Conservation (phyloP, 139 green algal species). For the Pleodorina starrii region DNA sequence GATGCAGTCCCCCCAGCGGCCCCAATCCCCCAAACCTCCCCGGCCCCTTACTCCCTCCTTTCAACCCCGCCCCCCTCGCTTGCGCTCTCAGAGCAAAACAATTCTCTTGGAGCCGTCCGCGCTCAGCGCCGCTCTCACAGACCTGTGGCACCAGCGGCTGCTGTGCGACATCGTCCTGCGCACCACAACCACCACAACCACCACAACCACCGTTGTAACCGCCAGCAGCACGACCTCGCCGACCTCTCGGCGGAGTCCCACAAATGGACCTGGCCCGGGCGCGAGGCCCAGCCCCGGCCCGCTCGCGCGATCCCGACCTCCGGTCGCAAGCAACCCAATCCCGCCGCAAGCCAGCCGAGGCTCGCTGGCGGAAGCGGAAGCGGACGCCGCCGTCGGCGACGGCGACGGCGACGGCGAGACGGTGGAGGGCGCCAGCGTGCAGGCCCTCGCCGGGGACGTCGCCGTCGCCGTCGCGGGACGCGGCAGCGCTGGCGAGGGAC, state of each 20-base stretch:
- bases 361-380: not conserved
- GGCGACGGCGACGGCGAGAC: not conserved
- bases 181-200: not conserved
- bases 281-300: not conserved
- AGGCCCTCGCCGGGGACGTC: not conserved
- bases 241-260: too few relatives aligned
- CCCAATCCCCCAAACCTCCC: not conserved
- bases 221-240: not conserved
- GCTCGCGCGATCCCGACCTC: not conserved
- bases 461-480: not conserved
- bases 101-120: constrained; percentile 12
- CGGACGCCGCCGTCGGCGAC: not conserved
- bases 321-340: not conserved
- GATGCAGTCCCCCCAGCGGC: too few relatives aligned
- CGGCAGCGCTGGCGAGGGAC: too few relatives aligned
- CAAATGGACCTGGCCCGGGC: not conserved
- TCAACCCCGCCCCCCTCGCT: not conserved
- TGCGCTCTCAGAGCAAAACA: constrained; percentile 47
- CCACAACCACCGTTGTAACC: not conserved
- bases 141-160: constrained; percentile 54
- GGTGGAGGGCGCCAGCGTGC: not conserved
- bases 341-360: not conserved
- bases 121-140: not conserved
- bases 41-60: not conserved
- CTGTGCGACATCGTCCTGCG: constrained; percentile 62